Percentiles rank a stretch among this genome's conserved stretches.
phyloP scores from a whole-genome alignment of 192 early-diverging fungal species.

The Dissophora globulifera region DNA sequence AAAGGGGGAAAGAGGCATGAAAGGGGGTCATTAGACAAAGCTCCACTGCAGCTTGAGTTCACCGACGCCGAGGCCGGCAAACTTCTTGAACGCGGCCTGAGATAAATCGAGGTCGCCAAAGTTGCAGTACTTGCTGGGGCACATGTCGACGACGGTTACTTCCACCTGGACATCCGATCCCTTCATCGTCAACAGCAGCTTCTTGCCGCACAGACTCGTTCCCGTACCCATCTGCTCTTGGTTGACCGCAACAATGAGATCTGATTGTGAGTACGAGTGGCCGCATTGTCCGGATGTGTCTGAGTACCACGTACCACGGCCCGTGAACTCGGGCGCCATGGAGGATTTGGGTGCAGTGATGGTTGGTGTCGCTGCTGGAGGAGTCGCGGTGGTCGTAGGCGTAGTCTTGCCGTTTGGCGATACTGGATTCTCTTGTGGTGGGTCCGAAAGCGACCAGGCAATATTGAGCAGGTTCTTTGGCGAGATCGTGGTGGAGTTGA shows the following conservation, averaged over 20 bases:
- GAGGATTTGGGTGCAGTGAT: too few relatives aligned
- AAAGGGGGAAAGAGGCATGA: background rate
- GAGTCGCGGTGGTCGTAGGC: background rate
- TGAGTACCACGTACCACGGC: constrained; percentile 44
- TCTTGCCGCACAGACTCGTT: constrained; percentile 38
- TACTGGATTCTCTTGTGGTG: background rate
- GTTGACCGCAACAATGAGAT: constrained; percentile 50
- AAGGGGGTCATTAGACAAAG: constrained; percentile 8
- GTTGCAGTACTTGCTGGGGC: constrained; percentile 34
- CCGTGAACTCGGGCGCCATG: too few relatives aligned
- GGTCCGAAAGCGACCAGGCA: constrained; percentile 28
- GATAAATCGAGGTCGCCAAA: constrained; percentile 44
- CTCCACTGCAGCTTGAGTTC: constrained; percentile 28
- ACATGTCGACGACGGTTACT: constrained; percentile 48
- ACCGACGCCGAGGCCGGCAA: constrained; percentile 31
- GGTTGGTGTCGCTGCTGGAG: too few relatives aligned
- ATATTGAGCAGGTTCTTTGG: constrained; percentile 31
- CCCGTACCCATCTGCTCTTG: constrained; percentile 40
- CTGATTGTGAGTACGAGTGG: constrained; percentile 41
- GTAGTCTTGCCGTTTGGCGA: too few relatives aligned
- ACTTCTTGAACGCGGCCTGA: constrained; percentile 51
- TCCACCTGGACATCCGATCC: constrained; percentile 27
- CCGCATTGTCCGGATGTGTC: constrained; percentile 38
- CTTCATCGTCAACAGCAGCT: constrained; percentile 30
- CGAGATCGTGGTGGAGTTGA: constrained; percentile 13